phyloP scores from a whole-genome alignment of 169 alveolate species.

The Miamiensis avidus region DNA sequence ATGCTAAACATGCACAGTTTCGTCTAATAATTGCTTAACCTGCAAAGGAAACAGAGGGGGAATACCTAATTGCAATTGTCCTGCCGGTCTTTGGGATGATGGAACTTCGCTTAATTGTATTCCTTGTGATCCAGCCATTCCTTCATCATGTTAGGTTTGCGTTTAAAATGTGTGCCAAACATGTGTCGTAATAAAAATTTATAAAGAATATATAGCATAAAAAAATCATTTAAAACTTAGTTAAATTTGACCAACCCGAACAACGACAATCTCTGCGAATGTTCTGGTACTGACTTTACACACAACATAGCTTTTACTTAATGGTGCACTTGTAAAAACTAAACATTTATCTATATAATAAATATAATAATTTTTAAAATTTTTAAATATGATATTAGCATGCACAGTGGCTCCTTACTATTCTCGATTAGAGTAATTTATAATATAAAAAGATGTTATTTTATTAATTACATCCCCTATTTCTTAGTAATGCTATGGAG shows the following conservation, averaged over 20 bases:
- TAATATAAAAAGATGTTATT: too few species aligned
- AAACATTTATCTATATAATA: not conserved
- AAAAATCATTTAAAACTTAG: not conserved
- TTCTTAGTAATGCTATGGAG: too few species aligned
- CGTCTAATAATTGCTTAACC: not conserved
- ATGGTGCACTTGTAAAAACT: not conserved
- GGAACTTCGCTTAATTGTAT: not conserved
- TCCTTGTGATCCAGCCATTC: not conserved
- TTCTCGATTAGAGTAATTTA: too few species aligned
- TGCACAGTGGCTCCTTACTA: too few species aligned
- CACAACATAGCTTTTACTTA: not conserved
- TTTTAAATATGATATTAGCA: too few species aligned
- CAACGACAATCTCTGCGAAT: not conserved
- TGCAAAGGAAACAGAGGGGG: not conserved
- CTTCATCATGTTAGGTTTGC: not conserved
- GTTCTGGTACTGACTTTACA: not conserved
- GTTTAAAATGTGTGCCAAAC: not conserved
- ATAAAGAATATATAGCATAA: too few species aligned
- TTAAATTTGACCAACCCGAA: not conserved
- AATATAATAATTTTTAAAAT: too few species aligned
- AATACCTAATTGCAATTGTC: not conserved
- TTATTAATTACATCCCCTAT: too few species aligned
- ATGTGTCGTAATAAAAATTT: too few species aligned
- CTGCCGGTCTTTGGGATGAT: not conserved
- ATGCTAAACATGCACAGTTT: not conserved